A percentile compares a stretch with the other conserved stretches of the same genome.
Conservation (phyloP, 768 basidiomycete species). For the Tricholoma bakamatsutake region DNA sequence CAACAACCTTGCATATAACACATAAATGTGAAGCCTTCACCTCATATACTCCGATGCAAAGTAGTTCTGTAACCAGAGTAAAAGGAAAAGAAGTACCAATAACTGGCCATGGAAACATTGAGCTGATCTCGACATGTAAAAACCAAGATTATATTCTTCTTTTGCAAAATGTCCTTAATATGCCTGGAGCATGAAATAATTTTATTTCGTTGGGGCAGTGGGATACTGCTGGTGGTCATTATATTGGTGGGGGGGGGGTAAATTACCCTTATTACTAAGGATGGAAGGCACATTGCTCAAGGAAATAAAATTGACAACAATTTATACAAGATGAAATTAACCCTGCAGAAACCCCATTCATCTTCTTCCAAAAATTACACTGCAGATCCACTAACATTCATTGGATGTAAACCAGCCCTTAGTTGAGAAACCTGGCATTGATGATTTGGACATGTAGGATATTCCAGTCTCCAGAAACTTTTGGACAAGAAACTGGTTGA, state of each 20-base stretch:
- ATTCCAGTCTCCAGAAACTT: no score
- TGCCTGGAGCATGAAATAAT: no score
- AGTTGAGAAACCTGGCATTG: no score
- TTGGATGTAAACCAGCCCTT: no score
- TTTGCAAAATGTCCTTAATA: neutral
- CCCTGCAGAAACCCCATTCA: no score
- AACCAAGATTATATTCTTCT: neutral
- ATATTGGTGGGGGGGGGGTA: neutral
- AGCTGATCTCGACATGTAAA: no score
- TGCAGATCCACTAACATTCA: no score
- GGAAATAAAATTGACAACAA: no score
- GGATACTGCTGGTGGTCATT: conserved; percentile 4
- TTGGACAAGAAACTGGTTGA: no score
- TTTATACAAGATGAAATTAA: conserved; percentile 1
- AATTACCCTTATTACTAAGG: neutral
- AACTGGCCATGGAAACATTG: neutral
- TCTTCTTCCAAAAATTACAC: no score
- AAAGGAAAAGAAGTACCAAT: neutral
- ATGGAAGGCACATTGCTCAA: neutral
- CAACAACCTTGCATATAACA: neutral
- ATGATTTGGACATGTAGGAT: no score
- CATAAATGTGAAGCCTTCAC: neutral
- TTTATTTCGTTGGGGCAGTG: conserved; percentile 3
- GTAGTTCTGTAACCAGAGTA: neutral
- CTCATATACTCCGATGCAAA: neutral